Base-by-base conservation (phyloP, 495 filamentous ascomycete species). In the Pyronema omphalodes region DNA sequence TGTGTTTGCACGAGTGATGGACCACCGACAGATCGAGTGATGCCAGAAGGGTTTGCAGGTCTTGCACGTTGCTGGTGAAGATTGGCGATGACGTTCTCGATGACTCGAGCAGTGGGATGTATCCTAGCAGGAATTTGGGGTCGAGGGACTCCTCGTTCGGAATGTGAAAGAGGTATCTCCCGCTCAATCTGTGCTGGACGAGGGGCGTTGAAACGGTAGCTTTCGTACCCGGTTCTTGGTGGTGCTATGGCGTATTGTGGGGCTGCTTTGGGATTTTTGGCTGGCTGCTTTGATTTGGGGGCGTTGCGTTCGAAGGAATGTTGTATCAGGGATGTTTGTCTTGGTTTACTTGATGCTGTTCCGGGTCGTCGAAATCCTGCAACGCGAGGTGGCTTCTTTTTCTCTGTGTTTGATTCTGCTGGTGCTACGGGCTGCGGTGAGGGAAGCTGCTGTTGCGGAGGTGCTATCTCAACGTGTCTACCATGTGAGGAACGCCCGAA, bases 401-500 rank as follows among this genome's bases (percentile, higher is more conserved):
- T 29, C 23, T 29, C 23, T 29, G 1, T 5, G 23, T 5, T 29
- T 29, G 2, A 29, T 29, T 29, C 23, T n/a, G 23, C 23, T 29
- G 1, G 2, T 1, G 23, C 7, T 9, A 47, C 2, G 7, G 3
- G 18, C 23, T 47, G 44, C 17, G 44, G 44, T 47, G 44, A 19
- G 9, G 44, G 18, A 23, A 47, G 44, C 12, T 9, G 14, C 12
- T n/a, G 9, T 7, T 47, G 44, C 14, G 43, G n/a, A n/a, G 37
- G 37, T 46, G 44, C 7, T n/a, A n/a, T n/a, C n/a, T n/a, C n/a
- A n/a, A n/a, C n/a, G n/a, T n/a, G n/a, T n/a, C n/a, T n/a, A n/a
- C n/a, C n/a, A n/a, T n/a, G n/a, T n/a, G n/a, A n/a, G 23, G 23
- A 29, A 1, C 36, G 19, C n/a, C 37, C 37, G 55, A 62, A 55